A percentile compares a stretch with the other conserved stretches of the same genome.
Evolutionary conservation across 208 protist genomes (phyloP).

Genomic region (Leishmania arabica): DNA sequence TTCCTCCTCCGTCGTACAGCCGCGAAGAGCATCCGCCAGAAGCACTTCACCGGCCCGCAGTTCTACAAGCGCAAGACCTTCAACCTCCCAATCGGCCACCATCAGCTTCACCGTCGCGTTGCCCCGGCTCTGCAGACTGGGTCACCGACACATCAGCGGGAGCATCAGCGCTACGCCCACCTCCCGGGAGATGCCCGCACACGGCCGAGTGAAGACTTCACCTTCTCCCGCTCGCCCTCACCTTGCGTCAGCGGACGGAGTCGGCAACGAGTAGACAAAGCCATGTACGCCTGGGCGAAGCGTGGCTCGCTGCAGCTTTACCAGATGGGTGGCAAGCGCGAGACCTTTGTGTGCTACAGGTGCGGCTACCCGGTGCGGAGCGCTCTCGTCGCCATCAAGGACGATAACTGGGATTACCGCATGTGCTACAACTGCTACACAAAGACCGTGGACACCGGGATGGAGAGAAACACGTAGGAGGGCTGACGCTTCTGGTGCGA

Average conservation of each 20-base stretch:
- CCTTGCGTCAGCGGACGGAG: not conserved
- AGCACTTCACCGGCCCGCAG: slow-evolving; percentile 77
- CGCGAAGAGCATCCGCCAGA: slow-evolving; percentile 70
- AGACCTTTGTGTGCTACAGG: slow-evolving; percentile 84
- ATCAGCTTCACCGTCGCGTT: slow-evolving; percentile 75
- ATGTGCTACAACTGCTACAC: slow-evolving; percentile 92
- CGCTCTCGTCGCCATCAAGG: slow-evolving; percentile 75
- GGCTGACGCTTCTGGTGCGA: not conserved
- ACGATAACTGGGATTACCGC: slow-evolving; percentile 90
- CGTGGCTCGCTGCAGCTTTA: slow-evolving; percentile 74
- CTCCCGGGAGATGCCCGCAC: slow-evolving; percentile 68
- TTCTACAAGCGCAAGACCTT: slow-evolving; percentile 83
- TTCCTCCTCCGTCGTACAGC: slow-evolving; percentile 76
- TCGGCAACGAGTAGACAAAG: slow-evolving; percentile 53
- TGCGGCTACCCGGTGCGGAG: slow-evolving; percentile 85
- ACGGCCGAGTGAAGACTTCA: slow-evolving; percentile 70
- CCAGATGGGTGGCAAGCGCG: slow-evolving; percentile 69
- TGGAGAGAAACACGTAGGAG: slow-evolving; percentile 67
- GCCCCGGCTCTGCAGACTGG: slow-evolving; percentile 41
- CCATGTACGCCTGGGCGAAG: slow-evolving; percentile 72
- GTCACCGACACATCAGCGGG: slow-evolving; percentile 67
- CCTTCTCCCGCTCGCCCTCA: slow-evolving; percentile 27
- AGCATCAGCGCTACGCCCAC: slow-evolving; percentile 65
- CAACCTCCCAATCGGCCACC: slow-evolving; percentile 54
- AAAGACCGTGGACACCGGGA: slow-evolving; percentile 46